Conservation (phyloP, 306 rosid genomes). For the Dryas octopetala region DNA sequence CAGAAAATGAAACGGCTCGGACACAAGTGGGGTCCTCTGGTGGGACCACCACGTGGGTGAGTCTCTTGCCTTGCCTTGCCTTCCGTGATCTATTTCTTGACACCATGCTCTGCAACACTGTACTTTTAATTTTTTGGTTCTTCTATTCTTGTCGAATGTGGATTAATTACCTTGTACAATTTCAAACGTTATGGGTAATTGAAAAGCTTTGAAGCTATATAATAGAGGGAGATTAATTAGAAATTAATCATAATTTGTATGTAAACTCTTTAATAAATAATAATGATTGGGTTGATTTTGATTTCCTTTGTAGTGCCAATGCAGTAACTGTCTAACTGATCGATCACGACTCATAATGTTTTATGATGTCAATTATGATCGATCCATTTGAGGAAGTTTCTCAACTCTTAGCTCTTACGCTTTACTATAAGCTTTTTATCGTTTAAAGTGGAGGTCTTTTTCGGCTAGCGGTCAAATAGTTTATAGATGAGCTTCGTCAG, state of each 20-base stretch:
- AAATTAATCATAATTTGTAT: too few relatives aligned
- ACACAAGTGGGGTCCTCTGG: background rate
- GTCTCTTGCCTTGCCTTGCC: background rate
- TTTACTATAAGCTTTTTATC: background rate
- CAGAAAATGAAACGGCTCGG: background rate
- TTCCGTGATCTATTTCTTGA: background rate
- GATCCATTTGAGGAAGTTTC: background rate
- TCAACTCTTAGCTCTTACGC: background rate
- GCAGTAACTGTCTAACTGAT: background rate
- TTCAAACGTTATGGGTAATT: background rate
- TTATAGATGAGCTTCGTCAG: background rate
- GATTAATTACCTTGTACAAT: background rate
- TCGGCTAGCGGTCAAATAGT: background rate
- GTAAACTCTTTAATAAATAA: too few relatives aligned
- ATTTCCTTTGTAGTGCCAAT: background rate
- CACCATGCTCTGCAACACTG: background rate
- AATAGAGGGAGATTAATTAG: too few relatives aligned
- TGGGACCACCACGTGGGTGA: conserved; percentile 8
- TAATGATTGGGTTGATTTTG: too few relatives aligned
- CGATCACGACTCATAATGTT: background rate
- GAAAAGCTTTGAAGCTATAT: too few relatives aligned
- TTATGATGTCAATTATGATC: background rate
- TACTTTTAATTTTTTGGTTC: background rate
- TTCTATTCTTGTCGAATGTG: background rate
- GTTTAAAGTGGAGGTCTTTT: background rate